Evolutionary conservation across 2,329 filamentous ascomycete genomes (phyloP).

Genomic region (Neurospora sp.): DNA sequence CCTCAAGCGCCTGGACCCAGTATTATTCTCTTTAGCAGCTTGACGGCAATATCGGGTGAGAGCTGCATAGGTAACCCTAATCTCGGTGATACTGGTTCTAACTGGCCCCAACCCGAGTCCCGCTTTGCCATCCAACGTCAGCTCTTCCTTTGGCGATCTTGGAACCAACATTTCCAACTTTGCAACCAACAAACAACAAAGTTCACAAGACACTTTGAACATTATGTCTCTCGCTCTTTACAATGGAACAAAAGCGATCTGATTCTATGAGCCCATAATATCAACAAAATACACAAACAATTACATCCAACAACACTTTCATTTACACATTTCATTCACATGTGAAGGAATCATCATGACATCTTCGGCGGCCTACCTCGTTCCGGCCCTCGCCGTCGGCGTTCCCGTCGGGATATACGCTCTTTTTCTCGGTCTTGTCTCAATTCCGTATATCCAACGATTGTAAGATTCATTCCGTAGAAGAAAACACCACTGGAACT

Average conservation of each 20-base stretch:
- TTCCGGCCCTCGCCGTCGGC: constrained; percentile 45
- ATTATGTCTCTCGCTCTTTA: not conserved
- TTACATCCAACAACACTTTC: not conserved
- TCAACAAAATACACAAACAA: not conserved
- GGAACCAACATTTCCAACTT: not conserved
- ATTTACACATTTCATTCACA: not conserved
- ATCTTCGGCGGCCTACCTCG: constrained; percentile 22
- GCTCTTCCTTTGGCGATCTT: not conserved
- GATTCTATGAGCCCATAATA: not conserved
- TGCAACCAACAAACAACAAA: not conserved
- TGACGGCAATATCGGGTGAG: not conserved
- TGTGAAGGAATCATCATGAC: not conserved
- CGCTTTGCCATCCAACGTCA: constrained; percentile 3
- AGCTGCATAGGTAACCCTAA: not conserved
- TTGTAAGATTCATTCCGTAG: constrained; percentile 47
- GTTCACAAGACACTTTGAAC: not conserved
- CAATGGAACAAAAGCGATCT: not conserved
- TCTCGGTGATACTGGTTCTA: not conserved
- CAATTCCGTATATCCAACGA: constrained; percentile 64
- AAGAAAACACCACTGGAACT: not conserved
- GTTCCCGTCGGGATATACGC: constrained; percentile 56
- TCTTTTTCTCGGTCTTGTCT: constrained; percentile 52
- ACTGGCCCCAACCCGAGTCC: not conserved
- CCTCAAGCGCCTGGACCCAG: constrained; percentile 1
- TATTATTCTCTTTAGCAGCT: constrained; percentile 4